phyloP scores from a whole-genome alignment of 495 filamentous ascomycete genomes.

The Astrothelium subdiscretum region DNA sequence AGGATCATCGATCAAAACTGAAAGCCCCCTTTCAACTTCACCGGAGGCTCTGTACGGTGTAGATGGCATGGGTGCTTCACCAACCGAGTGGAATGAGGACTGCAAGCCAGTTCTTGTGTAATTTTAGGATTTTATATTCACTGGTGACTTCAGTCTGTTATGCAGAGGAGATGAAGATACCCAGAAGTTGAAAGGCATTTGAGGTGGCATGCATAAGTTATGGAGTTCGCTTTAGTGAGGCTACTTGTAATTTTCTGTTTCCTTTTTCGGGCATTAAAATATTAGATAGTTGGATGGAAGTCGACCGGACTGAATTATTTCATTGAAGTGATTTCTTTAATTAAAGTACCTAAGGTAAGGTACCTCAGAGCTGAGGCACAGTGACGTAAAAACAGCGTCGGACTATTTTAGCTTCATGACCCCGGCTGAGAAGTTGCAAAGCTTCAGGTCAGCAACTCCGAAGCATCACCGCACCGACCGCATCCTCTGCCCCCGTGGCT shows the following conservation, averaged over 20 bases:
- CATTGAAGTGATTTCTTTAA: not conserved
- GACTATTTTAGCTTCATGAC: not conserved
- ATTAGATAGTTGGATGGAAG: not conserved
- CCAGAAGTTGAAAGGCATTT: not conserved
- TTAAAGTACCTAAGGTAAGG: not conserved
- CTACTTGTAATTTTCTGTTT: not conserved
- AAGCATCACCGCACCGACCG: constrained; percentile 1
- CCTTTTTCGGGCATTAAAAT: not conserved
- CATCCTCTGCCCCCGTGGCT: constrained; percentile 2
- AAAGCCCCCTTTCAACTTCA: not conserved
- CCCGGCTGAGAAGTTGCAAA: not conserved
- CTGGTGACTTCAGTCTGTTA: not conserved
- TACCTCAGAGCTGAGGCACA: not conserved
- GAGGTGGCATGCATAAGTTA: not conserved
- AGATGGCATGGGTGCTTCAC: not conserved
- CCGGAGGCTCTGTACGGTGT: not conserved
- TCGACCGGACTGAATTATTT: not conserved
- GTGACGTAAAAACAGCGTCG: not conserved
- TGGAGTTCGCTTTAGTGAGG: not conserved
- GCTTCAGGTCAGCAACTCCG: not conserved
- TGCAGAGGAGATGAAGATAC: not conserved
- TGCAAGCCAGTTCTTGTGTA: not conserved
- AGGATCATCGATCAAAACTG: not conserved
- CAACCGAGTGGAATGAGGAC: not conserved
- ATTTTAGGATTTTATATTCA: not conserved